Base-by-base conservation (phyloP, 1,284 basidiomycete genomes). In the Apiotrichum gracile region DNA sequence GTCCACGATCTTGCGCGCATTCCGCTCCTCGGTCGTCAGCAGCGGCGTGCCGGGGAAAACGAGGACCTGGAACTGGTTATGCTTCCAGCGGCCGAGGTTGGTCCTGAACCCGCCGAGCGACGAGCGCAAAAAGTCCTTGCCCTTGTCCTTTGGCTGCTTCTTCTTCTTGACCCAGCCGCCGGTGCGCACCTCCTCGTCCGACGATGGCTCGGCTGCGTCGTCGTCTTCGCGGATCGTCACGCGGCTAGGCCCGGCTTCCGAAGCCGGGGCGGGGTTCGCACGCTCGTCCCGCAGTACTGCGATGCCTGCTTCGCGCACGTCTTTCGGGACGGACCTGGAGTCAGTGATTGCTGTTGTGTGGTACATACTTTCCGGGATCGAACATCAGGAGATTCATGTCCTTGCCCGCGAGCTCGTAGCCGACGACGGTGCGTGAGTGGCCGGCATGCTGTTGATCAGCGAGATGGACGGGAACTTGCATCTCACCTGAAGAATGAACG, bases 361-460 rank as follows among this genome's bases (percentile, higher is more conserved):
- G 22, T 5, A 69, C 80, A 60, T 58, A 88, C 88, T 69, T 78
- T n/a, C 83, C 82, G 13, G 89, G 87, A 74, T 92, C 88, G 58
- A 91, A 88, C 10, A 82, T 76, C 12, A 92, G 76, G 2, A 93
- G 77, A 60, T 82, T 84, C 37, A 81, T 77, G 14, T 77, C 73
- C 21, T 77, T 77, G 58, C 78, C 80, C 27, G 75, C 78, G 35
- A 83, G 72, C 67, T 92, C 88, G 62, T 86, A 91, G 1, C 90
- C 90, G 2, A 92, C 79, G 16, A 93, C 83, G 2, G 85, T 85
- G n/a, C 86, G 76, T 16, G 90, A 92, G 74, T 93, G 90, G 0
- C 89, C 88, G 5, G 79, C 69, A 62, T 88, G 84, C 77, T 92
- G 83, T 40, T 21, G 12, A 38, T 56, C 45, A 59, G 51, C 52